Conservation (phyloP, 2,329 filamentous ascomycete genomes). For the Beauveria pseudobassiana region DNA sequence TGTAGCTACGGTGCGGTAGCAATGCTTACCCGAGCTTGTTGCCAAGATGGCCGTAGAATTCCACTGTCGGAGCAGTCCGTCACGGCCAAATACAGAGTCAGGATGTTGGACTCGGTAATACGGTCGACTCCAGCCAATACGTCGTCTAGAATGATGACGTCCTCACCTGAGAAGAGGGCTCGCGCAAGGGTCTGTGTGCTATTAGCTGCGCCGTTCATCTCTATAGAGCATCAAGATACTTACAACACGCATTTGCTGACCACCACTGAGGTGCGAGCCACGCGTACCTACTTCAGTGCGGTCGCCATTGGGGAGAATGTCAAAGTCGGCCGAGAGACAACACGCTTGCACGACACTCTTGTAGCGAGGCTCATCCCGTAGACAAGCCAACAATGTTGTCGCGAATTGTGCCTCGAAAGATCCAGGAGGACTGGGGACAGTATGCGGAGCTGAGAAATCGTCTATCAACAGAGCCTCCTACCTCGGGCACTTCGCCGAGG, state of each 20-base stretch:
- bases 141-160: conserved; percentile 25
- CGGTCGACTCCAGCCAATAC: conserved; percentile 28
- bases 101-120: conserved; percentile 30
- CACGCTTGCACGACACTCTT: conserved; percentile 16
- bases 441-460: conserved; percentile 15
- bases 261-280: conserved; percentile 20
- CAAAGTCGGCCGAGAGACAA: conserved; percentile 15
- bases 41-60: conserved; percentile 20
- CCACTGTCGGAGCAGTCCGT: conserved; percentile 23
- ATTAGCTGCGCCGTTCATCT: conserved; percentile 1
- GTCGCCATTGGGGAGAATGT: conserved; percentile 18
- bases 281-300: conserved; percentile 17
- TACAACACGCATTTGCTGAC: conserved; percentile 21
- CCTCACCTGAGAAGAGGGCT: conserved; percentile 18
- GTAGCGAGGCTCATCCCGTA: conserved; percentile 16
- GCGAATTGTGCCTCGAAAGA: conserved; percentile 18
- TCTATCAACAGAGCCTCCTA: conserved; percentile 10
- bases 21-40: conserved; percentile 19
- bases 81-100: conserved; percentile 24
- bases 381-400: conserved; percentile 20
- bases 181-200: conserved; percentile 16
- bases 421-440: conserved; percentile 20
- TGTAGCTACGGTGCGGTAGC: no score
- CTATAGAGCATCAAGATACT: neutral
- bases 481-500: conserved; percentile 17